Evolutionary conservation across 768 basidiomycete species (phyloP).

Genomic region (Lentinula detonsa): DNA sequence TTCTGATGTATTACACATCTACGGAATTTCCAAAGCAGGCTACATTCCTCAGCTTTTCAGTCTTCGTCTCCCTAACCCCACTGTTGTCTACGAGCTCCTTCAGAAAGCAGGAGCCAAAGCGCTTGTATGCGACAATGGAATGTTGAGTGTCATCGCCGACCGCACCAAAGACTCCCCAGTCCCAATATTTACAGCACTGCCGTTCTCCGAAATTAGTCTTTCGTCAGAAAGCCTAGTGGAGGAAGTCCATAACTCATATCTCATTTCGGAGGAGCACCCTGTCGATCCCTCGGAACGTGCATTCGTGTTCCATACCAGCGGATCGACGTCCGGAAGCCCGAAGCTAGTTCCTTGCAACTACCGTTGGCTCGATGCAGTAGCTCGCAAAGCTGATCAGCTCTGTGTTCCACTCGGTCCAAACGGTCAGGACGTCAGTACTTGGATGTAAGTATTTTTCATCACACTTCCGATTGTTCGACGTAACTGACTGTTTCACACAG

Average conservation of each 20-base stretch:
- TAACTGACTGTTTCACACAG: slow-evolving; percentile 30
- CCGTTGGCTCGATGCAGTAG: slow-evolving; percentile 54
- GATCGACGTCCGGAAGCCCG: slow-evolving; percentile 79
- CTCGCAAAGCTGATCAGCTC: slow-evolving; percentile 51
- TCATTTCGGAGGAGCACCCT: slow-evolving; percentile 21
- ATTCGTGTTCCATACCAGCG: slow-evolving; percentile 77
- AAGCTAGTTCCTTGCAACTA: slow-evolving; percentile 71
- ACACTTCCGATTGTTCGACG: slow-evolving; percentile 22
- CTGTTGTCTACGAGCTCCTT: slow-evolving; percentile 66
- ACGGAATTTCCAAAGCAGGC: slow-evolving; percentile 69
- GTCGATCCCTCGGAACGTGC: slow-evolving; percentile 19
- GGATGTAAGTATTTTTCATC: slow-evolving; percentile 49
- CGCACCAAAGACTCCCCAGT: slow-evolving; percentile 38
- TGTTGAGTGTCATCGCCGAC: slow-evolving; percentile 28
- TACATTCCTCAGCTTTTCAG: slow-evolving; percentile 77
- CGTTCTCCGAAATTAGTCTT: slow-evolving; percentile 26
- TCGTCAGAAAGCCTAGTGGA: neutral
- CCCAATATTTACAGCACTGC: slow-evolving; percentile 38
- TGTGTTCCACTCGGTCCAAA: slow-evolving; percentile 39
- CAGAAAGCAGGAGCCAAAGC: slow-evolving; percentile 56
- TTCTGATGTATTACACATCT: slow-evolving; percentile 65
- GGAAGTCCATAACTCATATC: slow-evolving; percentile 12
- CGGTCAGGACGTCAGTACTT: slow-evolving; percentile 62
- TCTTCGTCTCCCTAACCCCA: slow-evolving; percentile 70
- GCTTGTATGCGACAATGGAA: slow-evolving; percentile 51